Evolutionary conservation across 768 basidiomycete species (phyloP).

Genomic region (Boletus reticulatus): DNA sequence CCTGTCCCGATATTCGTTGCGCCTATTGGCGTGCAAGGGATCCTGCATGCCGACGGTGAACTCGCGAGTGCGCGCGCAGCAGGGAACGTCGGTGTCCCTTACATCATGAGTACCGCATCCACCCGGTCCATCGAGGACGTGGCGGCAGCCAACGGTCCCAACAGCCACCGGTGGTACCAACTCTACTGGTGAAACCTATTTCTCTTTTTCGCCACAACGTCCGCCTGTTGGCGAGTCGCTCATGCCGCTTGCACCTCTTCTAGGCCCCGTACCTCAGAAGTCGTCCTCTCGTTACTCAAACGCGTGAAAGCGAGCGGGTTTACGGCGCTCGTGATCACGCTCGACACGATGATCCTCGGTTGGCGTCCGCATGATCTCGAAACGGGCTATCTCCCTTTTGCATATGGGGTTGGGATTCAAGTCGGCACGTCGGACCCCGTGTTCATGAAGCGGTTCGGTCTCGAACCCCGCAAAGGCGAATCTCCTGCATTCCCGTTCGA

Average conservation of each 20-base stretch:
- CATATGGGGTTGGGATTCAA: conserved; percentile 62
- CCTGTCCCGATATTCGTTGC: conserved; percentile 63
- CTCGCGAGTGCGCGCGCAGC: conserved; percentile 68
- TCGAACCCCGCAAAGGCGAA: conserved; percentile 40
- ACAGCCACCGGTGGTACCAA: conserved; percentile 75
- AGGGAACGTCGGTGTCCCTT: conserved; percentile 58
- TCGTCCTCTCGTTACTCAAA: conserved; percentile 61
- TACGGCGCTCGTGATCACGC: conserved; percentile 71
- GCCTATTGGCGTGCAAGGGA: conserved; percentile 77
- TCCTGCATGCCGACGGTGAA: conserved; percentile 71
- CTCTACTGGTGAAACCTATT: conserved; percentile 55
- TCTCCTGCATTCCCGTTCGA: conserved; percentile 59
- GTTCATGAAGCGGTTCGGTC: conserved; percentile 62
- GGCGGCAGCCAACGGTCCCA: conserved; percentile 62
- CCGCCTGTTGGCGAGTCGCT: neutral
- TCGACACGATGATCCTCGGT: conserved; percentile 71
- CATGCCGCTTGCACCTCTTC: neutral
- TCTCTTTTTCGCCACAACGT: neutral
- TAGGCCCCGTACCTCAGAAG: conserved; percentile 62
- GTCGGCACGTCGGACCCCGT: conserved; percentile 73
- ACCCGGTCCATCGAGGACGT: conserved; percentile 73
- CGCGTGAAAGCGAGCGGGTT: conserved; percentile 68
- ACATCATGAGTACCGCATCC: conserved; percentile 74
- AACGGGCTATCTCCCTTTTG: conserved; percentile 62
- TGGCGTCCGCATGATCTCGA: conserved; percentile 78